Base-by-base conservation (phyloP, 768 basidiomycete genomes). In the Atractiella rhizophila region DNA sequence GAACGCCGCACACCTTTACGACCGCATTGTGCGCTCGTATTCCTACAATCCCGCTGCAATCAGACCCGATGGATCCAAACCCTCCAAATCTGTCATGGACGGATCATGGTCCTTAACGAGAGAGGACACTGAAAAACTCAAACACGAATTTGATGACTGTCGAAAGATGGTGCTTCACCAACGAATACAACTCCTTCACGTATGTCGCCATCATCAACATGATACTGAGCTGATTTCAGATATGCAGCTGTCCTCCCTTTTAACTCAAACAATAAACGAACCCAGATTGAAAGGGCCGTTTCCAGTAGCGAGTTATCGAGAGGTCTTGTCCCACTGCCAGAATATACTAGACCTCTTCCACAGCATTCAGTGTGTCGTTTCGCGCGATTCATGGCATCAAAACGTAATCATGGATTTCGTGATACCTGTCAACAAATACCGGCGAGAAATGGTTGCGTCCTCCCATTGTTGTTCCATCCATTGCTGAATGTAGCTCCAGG, bases 341-440 rank as follows among this genome's bases (percentile, higher is more conserved):
- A 72, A 71, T 1, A 82, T 86, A 25, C 60, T 88, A 46, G 83
- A 86, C 53, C 74, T 69, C 54, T 60, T 98, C 42, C 91, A 96
- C 56, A 79, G 80, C 49, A 91, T 96, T 77, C 70, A 86, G 23
- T 86, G 82, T 56, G 86, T 94, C n/a, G 91, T 80, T 5, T 83
- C 82, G 0, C 68, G 81, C 29, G 80, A 88, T 57, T 83, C 88
- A 63, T 94, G 86, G 85, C 77, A 16, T 26, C 54, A 86, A 80
- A 71, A 65, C 40, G 79, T 94, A 18, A 66, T 78, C 31, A 62
- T 66, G 23, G 82, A 88, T 42, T 94, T 91, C 51, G 79, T 96
- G 47, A 57, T 80, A 2, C 86, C 88, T 1, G 85, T 88, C 35
- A 91, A 78, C 53, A 68, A 62, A 53, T 76, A 91, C 51, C 67